A percentile compares a stretch with the other conserved stretches of the same genome.
These are phyloP conservation scores for Alternaria atra DNA, from an alignment of 2,329 filamentous ascomycete species.

Conservation along the genomic window DNA sequence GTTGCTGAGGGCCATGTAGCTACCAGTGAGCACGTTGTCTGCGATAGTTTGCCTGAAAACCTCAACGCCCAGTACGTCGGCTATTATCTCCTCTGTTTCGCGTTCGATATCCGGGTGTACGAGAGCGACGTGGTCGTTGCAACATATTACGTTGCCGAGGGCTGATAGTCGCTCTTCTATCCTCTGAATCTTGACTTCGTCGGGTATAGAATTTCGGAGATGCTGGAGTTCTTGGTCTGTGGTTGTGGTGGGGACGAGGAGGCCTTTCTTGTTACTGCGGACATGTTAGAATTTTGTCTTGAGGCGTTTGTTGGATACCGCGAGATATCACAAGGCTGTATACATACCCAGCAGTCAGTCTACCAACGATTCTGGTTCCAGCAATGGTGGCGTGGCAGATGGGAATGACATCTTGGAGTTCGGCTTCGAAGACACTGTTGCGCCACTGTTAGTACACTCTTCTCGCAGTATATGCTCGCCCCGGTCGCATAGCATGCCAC, in stretches of 20 bases:
- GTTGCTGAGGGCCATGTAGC: slow-evolving; percentile 96
- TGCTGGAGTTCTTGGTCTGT: slow-evolving; percentile 99
- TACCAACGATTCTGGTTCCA: slow-evolving; percentile 93
- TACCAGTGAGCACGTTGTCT: slow-evolving; percentile 95
- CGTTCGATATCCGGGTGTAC: slow-evolving; percentile 96
- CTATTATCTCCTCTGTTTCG: slow-evolving; percentile 98
- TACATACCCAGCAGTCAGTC: slow-evolving; percentile 86
- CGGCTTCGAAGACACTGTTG: slow-evolving; percentile 88
- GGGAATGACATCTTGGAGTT: slow-evolving; percentile 95
- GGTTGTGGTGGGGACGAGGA: slow-evolving; percentile 93
- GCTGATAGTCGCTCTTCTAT: slow-evolving; percentile 97
- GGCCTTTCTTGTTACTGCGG: slow-evolving; percentile 87
- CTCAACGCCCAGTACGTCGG: slow-evolving; percentile 89
- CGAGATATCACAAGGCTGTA: background rate
- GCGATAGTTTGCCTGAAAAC: slow-evolving; percentile 94
- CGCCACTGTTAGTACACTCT: slow-evolving; percentile 27
- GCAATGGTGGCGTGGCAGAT: slow-evolving; percentile 97
- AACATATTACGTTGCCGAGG: slow-evolving; percentile 94
- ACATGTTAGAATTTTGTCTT: slow-evolving; percentile 2
- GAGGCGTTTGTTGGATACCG: background rate
- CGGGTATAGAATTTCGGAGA: slow-evolving; percentile 91
- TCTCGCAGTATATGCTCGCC: background rate
- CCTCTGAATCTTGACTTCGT: slow-evolving; percentile 90
- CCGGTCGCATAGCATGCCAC: background rate
- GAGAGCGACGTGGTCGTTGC: slow-evolving; percentile 95